Base-by-base conservation (phyloP, 192 early-diverging fungal genomes). In the Coemansia sp. region DNA sequence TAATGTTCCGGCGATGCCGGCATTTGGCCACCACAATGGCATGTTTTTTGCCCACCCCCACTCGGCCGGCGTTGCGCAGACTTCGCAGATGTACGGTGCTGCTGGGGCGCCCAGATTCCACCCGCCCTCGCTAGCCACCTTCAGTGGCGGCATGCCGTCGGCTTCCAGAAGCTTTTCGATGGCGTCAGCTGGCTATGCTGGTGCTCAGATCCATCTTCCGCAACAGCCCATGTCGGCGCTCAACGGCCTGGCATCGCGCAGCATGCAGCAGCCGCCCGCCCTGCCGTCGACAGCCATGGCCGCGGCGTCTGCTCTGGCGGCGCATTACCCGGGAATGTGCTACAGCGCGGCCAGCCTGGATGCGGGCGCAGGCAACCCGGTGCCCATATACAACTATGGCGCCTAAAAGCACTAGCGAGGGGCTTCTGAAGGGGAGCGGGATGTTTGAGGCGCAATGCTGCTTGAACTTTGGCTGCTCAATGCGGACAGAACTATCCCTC, bases 281-380 rank as follows among this genome's bases (percentile, higher is more conserved):
- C 56, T 21, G 41, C 34, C 45, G n/a, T 42, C 38, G 15, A 50
- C 62, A 21, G 66, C 62, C 23, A 14, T 47, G 26, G 45, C 45
- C n/a, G 53, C 62, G 0, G 72, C 66, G 5, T 62, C 72, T 3
- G 63, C 67, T 10, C 18, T 76, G 16, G 73, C 73, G n/a, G 28
- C 67, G 20, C 66, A 70, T 47, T 76, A 66, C 48, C 66, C 66
- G 30, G 42, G 59, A 32, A 18, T 76, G 58, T 76, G 69, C 59
- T 76, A 69, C 50, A 32, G 36, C 34, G 56, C 45, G 5, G 5
- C 56, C 10, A 30, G 15, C 40, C 23, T 46, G 10, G 32, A 15
- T 34, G 17, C 55, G 14, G 58, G 52, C 18, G 62, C 32, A 18
- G 10, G 31, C 26, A 26, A 16, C 28, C 17, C 48, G 15, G 11